Evolutionary conservation across 2,329 filamentous ascomycete genomes (phyloP).

Genomic region (Orbilia javanica): DNA sequence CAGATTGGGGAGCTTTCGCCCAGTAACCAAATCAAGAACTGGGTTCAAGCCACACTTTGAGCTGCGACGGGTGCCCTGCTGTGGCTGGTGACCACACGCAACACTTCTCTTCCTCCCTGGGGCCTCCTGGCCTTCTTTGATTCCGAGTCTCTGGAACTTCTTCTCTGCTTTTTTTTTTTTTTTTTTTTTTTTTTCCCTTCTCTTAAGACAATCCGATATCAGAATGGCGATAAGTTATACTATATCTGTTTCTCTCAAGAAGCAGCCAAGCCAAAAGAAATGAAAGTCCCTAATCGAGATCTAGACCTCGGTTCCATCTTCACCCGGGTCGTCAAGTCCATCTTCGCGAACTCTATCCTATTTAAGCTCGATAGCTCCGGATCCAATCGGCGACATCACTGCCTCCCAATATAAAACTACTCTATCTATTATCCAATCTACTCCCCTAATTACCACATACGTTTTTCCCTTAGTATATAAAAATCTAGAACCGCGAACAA

Average conservation of each 20-base stretch:
- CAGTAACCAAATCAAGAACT: background rate
- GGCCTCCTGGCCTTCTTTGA: no score
- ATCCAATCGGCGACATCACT: slow-evolving; percentile 11
- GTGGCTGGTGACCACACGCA: slow-evolving; percentile 27
- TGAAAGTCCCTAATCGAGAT: slow-evolving; percentile 76
- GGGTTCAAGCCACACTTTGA: slow-evolving; percentile 11
- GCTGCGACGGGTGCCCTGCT: background rate
- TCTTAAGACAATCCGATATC: background rate
- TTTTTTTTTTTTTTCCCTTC: background rate
- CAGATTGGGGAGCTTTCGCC: slow-evolving; percentile 26
- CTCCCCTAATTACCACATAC: no score
- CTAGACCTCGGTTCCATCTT: background rate
- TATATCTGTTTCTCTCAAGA: background rate
- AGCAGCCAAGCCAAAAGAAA: slow-evolving; percentile 94
- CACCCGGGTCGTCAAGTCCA: slow-evolving; percentile 11
- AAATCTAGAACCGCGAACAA: background rate
- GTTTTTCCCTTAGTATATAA: no score
- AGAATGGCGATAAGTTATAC: background rate
- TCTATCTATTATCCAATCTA: background rate
- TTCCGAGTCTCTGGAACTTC: no score
- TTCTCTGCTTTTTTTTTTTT: background rate
- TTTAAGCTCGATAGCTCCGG: slow-evolving; percentile 5
- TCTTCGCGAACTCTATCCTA: slow-evolving; percentile 41
- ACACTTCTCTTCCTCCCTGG: slow-evolving; percentile 1
- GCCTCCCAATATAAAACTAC: background rate